phyloP scores from a whole-genome alignment of 768 basidiomycete species.

The Lentinula sp. region DNA sequence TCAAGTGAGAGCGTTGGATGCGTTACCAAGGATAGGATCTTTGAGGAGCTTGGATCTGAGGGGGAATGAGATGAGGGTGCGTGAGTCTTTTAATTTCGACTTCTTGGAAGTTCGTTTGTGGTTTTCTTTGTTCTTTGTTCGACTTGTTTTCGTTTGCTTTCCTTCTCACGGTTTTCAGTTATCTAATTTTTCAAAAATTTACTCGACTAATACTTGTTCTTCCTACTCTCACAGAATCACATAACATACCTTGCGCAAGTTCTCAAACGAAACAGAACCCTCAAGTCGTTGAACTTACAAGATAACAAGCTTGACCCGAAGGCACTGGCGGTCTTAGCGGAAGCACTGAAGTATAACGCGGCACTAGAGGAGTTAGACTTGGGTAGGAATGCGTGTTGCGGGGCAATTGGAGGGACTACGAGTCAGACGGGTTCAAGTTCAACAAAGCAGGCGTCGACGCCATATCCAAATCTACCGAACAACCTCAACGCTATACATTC shows the following conservation, averaged over 20 bases:
- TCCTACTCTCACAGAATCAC: constrained; percentile 45
- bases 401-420: constrained; percentile 38
- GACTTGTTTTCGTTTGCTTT: not conserved
- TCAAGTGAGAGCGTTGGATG: constrained; percentile 87
- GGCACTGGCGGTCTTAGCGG: constrained; percentile 59
- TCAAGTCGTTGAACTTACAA: constrained; percentile 90
- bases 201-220: not conserved
- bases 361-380: constrained; percentile 91
- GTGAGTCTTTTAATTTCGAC: not conserved
- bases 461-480: too few species aligned
- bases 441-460: too few species aligned
- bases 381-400: constrained; percentile 89
- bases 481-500: too few species aligned
- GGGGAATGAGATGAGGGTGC: constrained; percentile 85
- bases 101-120: not conserved
- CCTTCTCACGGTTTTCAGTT: not conserved
- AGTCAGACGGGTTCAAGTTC: not conserved
- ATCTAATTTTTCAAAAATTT: not conserved
- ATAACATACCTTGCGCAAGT: constrained; percentile 92
- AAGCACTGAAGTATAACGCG: constrained; percentile 83
- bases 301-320: constrained; percentile 90
- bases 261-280: constrained; percentile 89
- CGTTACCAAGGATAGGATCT: constrained; percentile 77
- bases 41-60: constrained; percentile 86
- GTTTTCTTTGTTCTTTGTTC: not conserved